These are phyloP conservation scores for Ceratobasidium sp. DNA, from an alignment of 1,284 basidiomycete species.

Conservation along the genomic window DNA sequence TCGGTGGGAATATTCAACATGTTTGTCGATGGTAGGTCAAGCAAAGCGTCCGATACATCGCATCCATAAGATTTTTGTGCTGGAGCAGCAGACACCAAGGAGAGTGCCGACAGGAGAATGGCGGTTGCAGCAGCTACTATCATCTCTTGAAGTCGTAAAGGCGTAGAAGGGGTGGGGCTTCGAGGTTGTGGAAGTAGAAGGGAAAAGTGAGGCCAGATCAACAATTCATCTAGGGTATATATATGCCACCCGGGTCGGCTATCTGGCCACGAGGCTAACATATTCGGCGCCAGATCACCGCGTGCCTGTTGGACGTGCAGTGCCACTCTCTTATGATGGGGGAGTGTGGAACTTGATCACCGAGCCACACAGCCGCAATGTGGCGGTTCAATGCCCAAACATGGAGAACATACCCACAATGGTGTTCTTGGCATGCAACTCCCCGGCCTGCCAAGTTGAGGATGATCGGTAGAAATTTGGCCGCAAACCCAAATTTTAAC, in stretches of 20 bases:
- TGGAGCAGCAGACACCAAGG: slow-evolving; percentile 24
- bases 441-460: not conserved
- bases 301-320: slow-evolving; percentile 3
- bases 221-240: slow-evolving; percentile 1
- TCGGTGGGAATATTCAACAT: slow-evolving; percentile 9
- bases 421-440: not conserved
- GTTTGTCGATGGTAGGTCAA: slow-evolving; percentile 25
- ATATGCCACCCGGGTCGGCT: not conserved
- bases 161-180: not conserved
- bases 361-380: slow-evolving; percentile 21
- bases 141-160: slow-evolving; percentile 1
- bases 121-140: slow-evolving; percentile 7
- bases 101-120: slow-evolving; percentile 3
- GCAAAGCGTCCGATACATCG: slow-evolving; percentile 31
- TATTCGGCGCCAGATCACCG: slow-evolving; percentile 11
- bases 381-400: slow-evolving; percentile 8
- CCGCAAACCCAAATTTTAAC: not conserved
- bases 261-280: slow-evolving; percentile 8
- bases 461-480: too few relatives aligned
- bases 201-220: slow-evolving; percentile 1
- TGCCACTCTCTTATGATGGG: slow-evolving; percentile 12
- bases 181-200: not conserved
- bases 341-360: slow-evolving; percentile 15
- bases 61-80: slow-evolving; percentile 23
- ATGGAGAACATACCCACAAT: not conserved